A percentile compares a stretch with the other conserved stretches of the same genome.
These are phyloP conservation scores for Somion occarium DNA, from an alignment of 1,284 basidiomycete species.

Conservation along the genomic window DNA sequence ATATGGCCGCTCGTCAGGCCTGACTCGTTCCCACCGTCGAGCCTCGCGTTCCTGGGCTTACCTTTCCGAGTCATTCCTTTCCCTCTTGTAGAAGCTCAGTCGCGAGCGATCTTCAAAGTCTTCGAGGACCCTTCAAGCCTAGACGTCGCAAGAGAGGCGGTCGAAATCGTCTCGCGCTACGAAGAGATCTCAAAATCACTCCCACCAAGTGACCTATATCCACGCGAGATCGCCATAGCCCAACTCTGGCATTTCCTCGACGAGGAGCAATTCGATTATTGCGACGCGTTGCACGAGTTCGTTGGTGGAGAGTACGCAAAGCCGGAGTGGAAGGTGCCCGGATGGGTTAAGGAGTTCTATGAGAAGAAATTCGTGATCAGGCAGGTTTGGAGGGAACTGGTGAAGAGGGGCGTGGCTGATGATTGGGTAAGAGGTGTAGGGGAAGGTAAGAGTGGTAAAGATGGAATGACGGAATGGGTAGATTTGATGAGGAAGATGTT, in stretches of 20 bases:
- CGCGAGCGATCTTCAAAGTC: slow-evolving; percentile 47
- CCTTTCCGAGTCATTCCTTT: slow-evolving; percentile 53
- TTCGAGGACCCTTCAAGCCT: slow-evolving; percentile 48
- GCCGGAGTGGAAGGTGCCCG: slow-evolving; percentile 33
- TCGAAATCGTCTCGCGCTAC: slow-evolving; percentile 43
- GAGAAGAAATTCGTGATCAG: slow-evolving; percentile 44
- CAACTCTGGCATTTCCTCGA: slow-evolving; percentile 52
- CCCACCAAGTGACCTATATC: not conserved
- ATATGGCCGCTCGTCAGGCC: slow-evolving; percentile 39
- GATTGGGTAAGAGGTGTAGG: slow-evolving; percentile 62
- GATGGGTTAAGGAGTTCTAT: slow-evolving; percentile 60
- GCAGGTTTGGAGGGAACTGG: slow-evolving; percentile 53
- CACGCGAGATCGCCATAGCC: slow-evolving; percentile 32
- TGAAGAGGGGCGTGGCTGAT: slow-evolving; percentile 48
- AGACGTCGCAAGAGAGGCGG: slow-evolving; percentile 42
- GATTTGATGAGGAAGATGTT: slow-evolving; percentile 48
- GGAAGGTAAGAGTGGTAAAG: slow-evolving; percentile 24
- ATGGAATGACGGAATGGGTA: slow-evolving; percentile 57
- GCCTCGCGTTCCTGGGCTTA: slow-evolving; percentile 63
- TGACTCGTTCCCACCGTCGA: slow-evolving; percentile 39
- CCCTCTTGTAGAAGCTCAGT: slow-evolving; percentile 66
- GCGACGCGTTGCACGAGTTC: slow-evolving; percentile 52
- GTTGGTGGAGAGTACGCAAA: slow-evolving; percentile 29
- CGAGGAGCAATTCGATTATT: slow-evolving; percentile 63
- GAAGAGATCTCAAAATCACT: slow-evolving; percentile 32